phyloP scores from a whole-genome alignment of 176 grass and related monocot species.

The Bolboschoenus planiculmis region DNA sequence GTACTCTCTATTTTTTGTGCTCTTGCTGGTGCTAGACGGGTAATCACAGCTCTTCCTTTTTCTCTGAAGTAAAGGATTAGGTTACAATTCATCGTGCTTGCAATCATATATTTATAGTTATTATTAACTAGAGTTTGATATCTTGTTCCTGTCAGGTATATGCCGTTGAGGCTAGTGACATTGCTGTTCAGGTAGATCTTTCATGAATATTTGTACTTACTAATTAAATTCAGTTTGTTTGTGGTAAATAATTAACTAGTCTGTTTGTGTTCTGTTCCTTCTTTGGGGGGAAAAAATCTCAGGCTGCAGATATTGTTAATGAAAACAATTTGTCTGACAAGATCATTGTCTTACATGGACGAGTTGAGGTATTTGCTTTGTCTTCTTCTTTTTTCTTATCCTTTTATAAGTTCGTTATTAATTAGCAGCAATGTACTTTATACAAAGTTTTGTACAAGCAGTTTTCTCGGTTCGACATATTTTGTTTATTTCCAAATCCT shows the following conservation, averaged over 20 bases:
- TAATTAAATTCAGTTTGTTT: neutral
- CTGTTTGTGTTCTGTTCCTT: conserved; percentile 20
- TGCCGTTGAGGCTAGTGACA: conserved; percentile 94
- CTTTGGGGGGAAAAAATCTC: conserved; percentile 11
- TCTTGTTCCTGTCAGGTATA: conserved; percentile 66
- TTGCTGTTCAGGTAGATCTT: conserved; percentile 65
- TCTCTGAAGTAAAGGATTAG: neutral
- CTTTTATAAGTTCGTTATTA: neutral
- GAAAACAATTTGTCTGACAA: conserved; percentile 90
- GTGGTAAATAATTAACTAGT: conserved; percentile 17
- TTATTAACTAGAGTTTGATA: conserved; percentile 18
- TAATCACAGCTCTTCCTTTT: conserved; percentile 35
- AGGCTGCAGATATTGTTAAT: conserved; percentile 91
- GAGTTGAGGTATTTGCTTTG: conserved; percentile 62
- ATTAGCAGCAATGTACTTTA: neutral
- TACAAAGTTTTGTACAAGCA: neutral
- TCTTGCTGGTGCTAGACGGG: conserved; percentile 79
- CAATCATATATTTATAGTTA: conserved; percentile 7
- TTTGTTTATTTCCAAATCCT: conserved; percentile 1
- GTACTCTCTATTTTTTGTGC: conserved; percentile 98
- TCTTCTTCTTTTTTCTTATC: conserved; percentile 13
- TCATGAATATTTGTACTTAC: neutral
- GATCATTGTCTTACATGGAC: conserved; percentile 81
- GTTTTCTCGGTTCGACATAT: neutral
- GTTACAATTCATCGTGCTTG: neutral